Conservation (phyloP, 164 flowering plant genomes). For the Amborella trichopoda region DNA sequence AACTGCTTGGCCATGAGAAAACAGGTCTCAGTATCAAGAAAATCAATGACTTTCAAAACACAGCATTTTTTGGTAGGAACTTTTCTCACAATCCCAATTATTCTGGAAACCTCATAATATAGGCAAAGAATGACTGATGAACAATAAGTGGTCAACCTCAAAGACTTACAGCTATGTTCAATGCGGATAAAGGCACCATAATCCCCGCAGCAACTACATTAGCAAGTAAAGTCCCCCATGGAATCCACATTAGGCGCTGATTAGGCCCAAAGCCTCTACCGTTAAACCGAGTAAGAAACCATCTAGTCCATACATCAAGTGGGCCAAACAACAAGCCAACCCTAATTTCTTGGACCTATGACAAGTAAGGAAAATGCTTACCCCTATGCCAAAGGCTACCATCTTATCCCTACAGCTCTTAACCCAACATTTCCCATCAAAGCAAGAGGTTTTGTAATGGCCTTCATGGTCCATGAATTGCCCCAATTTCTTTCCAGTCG, state of each 20-base stretch:
- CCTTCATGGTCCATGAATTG: slow-evolving; percentile 23
- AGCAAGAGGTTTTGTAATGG: neutral
- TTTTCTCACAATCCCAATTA: no score
- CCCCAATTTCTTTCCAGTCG: slow-evolving; percentile 63
- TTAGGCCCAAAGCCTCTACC: slow-evolving; percentile 63
- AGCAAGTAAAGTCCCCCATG: slow-evolving; percentile 79
- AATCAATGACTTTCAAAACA: no score
- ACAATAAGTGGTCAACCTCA: no score
- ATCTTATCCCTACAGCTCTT: slow-evolving; percentile 21
- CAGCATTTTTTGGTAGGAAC: no score
- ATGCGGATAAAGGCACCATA: slow-evolving; percentile 70
- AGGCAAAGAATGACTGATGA: no score
- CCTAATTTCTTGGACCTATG: slow-evolving; percentile 38
- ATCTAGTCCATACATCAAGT: slow-evolving; percentile 82
- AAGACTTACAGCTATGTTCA: slow-evolving; percentile 51
- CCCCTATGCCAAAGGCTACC: slow-evolving; percentile 4
- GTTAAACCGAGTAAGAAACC: slow-evolving; percentile 74
- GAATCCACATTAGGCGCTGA: slow-evolving; percentile 59
- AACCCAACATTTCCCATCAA: slow-evolving; percentile 16
- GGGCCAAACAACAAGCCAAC: slow-evolving; percentile 86
- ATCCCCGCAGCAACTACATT: slow-evolving; percentile 70
- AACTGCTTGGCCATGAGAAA: no score
- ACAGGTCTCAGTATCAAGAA: no score
- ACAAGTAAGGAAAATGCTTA: slow-evolving; percentile 30
- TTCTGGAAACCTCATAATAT: no score